Evolutionary conservation across 345 rosid genomes (phyloP).

Genomic region (Melastoma malabathricum): DNA sequence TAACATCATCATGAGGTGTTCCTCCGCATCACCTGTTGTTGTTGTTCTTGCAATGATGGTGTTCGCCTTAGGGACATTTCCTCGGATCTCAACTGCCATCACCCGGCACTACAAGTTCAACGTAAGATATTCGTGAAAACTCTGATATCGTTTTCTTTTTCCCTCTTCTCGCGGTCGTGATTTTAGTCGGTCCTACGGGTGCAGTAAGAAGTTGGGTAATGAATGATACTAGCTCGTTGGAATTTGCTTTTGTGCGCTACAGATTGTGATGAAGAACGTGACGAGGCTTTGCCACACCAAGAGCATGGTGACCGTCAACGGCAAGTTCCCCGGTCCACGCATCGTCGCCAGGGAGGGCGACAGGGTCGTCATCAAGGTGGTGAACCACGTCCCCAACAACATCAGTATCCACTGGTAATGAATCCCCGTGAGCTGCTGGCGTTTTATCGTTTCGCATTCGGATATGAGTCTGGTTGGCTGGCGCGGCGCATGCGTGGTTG

Average conservation of each 20-base stretch:
- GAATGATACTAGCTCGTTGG: too few relatives aligned
- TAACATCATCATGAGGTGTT: constrained; percentile 1
- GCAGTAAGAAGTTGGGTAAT: too few relatives aligned
- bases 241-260: constrained; percentile 3
- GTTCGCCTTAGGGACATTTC: constrained; percentile 4
- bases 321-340: constrained; percentile 45
- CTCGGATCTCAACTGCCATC: neutral
- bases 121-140: constrained; percentile 19
- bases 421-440: too few relatives aligned
- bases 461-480: too few relatives aligned
- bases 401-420: constrained; percentile 35
- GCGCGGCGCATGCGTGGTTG: too few relatives aligned
- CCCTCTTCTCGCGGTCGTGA: too few relatives aligned
- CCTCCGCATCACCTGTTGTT: constrained; percentile 6
- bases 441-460: too few relatives aligned
- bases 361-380: constrained; percentile 28
- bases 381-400: constrained; percentile 24
- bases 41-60: constrained; percentile 13
- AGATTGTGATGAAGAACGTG: constrained; percentile 27
- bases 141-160: too few relatives aligned
- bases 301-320: constrained; percentile 39
- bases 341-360: constrained; percentile 45
- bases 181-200: too few relatives aligned
- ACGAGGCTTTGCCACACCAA: constrained; percentile 34
- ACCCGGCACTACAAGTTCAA: constrained; percentile 39